Evolutionary conservation across 2,329 filamentous ascomycete genomes (phyloP), one percentile per base, ranked within the genome.

Genomic region (Microsporum audouinii): DNA sequence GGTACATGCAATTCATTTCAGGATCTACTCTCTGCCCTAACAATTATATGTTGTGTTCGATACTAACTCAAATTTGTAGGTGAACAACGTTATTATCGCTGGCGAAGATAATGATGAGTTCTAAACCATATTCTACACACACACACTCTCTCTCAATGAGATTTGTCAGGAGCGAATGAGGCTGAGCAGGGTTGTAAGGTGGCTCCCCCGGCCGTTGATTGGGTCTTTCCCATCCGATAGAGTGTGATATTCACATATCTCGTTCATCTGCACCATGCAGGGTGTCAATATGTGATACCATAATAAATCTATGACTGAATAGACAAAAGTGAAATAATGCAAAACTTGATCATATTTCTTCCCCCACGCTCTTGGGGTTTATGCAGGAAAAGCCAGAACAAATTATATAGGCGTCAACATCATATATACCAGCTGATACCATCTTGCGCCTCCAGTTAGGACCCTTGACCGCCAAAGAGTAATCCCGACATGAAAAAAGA

Each of bases 81-180:
- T 86, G 73, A 96, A 96, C 81, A 95, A 96, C 74, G 91, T 96
- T 66, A 96, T 96, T 75, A 86, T 96, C 69, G 85, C 90, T 62
- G 91, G 91, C 61, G 85, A 84, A 66, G 91, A 91, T 67, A 89
- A 95, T 65, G 84, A 92, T 66, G 91, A 96, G 68, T 96, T 87
- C 76, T 96, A 88, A 62, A 27, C 23, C 43, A 4, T 47, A 8
- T 47, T 23, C 17, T 47, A 47, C 43, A 6, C n/a, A n/a, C 14
- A 47, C 43, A 6, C n/a, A 23, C 14, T 43, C 39, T 17, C 43
- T 8, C 43, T 47, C 17, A 47, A 29, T 6, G 23, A 47, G 23
- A 47, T 47, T 47, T 4, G 23, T 23, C 43, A 5, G 43, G 43
- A 27, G 23, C 10, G 43, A n/a, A 8, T 17, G 4, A 8, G 17